Conservation (phyloP, 140 eudicot genomes). For the Senecio squalidus region DNA sequence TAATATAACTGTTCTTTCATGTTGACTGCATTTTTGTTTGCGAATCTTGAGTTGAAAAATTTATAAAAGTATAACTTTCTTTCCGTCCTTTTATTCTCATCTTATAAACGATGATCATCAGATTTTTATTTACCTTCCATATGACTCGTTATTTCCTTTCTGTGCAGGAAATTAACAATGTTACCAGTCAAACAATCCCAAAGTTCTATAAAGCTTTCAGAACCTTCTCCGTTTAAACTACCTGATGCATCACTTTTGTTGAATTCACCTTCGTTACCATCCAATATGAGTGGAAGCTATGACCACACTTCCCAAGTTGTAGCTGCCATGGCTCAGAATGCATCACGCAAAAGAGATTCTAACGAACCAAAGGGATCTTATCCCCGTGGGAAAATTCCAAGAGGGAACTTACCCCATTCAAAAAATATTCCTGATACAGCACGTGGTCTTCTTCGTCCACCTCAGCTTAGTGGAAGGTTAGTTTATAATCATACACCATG, state of each 20-base stretch:
- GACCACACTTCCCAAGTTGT: constrained; percentile 89
- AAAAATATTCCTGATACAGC: constrained; percentile 55
- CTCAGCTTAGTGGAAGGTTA: constrained; percentile 95
- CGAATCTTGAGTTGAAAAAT: no score
- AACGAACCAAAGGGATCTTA: constrained; percentile 35
- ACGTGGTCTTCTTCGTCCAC: constrained; percentile 69
- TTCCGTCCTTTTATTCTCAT: background rate
- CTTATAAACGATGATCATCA: background rate
- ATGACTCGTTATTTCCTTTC: background rate
- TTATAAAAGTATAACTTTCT: no score
- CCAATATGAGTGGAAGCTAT: constrained; percentile 29
- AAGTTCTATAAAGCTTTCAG: constrained; percentile 9
- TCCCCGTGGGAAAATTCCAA: constrained; percentile 65
- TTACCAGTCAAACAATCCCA: constrained; percentile 27
- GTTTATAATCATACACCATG: constrained; percentile 15
- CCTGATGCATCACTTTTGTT: constrained; percentile 82
- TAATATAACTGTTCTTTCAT: background rate
- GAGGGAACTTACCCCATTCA: constrained; percentile 55
- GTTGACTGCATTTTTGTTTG: no score
- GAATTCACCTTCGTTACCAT: constrained; percentile 48
- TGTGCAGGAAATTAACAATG: constrained; percentile 25
- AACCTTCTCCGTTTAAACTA: constrained; percentile 42
- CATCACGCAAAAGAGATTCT: constrained; percentile 70
- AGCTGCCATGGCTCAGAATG: constrained; percentile 82
- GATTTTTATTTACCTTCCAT: background rate